Evolutionary conservation across 2,329 filamentous ascomycete species (phyloP), one percentile per base, ranked within the genome.

Genomic region (Aspergillus novofumigatus): DNA sequence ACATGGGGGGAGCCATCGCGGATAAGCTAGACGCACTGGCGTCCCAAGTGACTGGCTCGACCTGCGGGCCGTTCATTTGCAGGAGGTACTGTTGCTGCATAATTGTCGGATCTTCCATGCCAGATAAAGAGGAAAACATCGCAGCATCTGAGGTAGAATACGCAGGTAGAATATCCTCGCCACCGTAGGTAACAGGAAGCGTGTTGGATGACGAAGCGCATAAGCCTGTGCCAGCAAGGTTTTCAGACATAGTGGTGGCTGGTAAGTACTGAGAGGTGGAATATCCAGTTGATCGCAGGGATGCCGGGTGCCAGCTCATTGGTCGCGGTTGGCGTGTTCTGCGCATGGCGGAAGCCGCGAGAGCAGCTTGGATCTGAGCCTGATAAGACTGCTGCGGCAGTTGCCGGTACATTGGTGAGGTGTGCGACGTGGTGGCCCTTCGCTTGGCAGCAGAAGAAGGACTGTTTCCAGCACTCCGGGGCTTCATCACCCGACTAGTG

Each of bases 281-380:
- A 54, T 68, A 66, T 4, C 63, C 67, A 70, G 69, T 53, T 66
- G 67, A 32, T 68, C 68, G 56, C 73, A 72, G 57, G 9, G 86
- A 83, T 23, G 83, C 82, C 2, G 88, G 87, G 70, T 92, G 89
- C 89, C 89, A 92, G 78, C 88, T 91, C 49, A 90, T 78, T 5
- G 89, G 88, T 45, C 89, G 82, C 53, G 75, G 74, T 42, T 79
- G 72, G 67, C 75, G 71, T 51, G 50, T 44, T 17, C 54, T 58
- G 64, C 71, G 75, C 42, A 72, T 74, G 51, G 60, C 68, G 25
- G 60, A 69, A 55, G 76, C 69, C 62, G 79, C 66, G 59, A 76
- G 56, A 62, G 69, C 68, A 49, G 78, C 68, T 57, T 81, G 76
- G 57, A 83, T 76, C 48, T 80, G 65, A 32, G 75, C 74, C 58